Percentiles rank a stretch among this genome's conserved stretches.
Conservation (phyloP, 2,329 filamentous ascomycete species). For the Colletotrichum liaoningense region DNA sequence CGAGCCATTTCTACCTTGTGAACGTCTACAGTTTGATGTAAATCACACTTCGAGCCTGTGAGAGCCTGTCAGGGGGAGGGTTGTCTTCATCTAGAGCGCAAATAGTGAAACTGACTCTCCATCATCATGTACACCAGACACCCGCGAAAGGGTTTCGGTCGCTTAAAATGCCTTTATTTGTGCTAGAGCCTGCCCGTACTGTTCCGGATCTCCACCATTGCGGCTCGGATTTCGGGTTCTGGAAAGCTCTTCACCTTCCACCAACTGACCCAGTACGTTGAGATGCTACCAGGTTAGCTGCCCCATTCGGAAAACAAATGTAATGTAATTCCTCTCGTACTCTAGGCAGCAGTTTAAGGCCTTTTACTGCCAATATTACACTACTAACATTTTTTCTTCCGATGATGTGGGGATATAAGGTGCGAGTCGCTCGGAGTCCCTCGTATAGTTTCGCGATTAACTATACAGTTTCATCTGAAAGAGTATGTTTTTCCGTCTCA, state of each 20-base stretch:
- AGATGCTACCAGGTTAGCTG: not conserved
- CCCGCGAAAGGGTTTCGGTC: not conserved
- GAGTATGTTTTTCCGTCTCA: not conserved
- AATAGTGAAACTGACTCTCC: not conserved
- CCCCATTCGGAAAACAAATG: not conserved
- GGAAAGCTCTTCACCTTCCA: not conserved
- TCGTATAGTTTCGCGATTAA: not conserved
- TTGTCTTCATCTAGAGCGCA: not conserved
- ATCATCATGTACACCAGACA: not conserved
- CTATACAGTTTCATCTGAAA: not conserved
- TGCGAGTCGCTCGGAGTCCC: not conserved
- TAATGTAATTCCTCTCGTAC: not conserved
- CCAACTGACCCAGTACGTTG: not conserved
- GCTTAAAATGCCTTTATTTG: not conserved
- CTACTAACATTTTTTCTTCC: no score
- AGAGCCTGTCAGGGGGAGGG: not conserved
- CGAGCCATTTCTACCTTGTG: no score
- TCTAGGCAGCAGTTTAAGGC: not conserved
- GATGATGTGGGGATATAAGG: not conserved
- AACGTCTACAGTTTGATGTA: not conserved
- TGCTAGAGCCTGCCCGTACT: not conserved
- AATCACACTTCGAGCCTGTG: not conserved
- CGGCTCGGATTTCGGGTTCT: not conserved
- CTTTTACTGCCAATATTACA: not conserved
- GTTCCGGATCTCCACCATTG: not conserved